Evolutionary conservation across 768 basidiomycete genomes (phyloP).

Genomic region (Pleurotus djamor): DNA sequence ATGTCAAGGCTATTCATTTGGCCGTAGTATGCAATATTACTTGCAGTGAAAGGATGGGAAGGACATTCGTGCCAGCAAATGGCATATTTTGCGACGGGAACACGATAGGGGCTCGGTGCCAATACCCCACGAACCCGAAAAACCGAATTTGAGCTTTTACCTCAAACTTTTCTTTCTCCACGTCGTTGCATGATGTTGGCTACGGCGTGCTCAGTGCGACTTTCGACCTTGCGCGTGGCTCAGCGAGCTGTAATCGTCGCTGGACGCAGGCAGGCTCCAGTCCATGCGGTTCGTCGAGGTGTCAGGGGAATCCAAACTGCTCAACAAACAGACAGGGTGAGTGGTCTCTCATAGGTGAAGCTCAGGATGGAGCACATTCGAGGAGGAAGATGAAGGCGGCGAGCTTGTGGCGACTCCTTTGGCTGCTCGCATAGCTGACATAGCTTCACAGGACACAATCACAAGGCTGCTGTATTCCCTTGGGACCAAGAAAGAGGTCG

Average conservation of each 20-base stretch:
- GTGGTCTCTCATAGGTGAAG: conserved; percentile 17
- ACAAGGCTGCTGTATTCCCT: conserved; percentile 95
- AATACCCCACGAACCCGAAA: not conserved
- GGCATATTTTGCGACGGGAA: not conserved
- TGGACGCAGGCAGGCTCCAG: conserved; percentile 25
- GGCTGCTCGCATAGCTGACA: too few species aligned
- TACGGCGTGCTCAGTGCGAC: not conserved
- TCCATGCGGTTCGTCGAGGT: conserved; percentile 35
- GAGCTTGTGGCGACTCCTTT: not conserved
- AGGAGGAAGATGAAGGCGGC: not conserved
- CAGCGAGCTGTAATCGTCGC: conserved; percentile 33
- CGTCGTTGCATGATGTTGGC: conserved; percentile 2
- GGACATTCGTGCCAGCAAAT: not conserved
- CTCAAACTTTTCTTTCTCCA: not conserved
- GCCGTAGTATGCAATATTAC: too few species aligned
- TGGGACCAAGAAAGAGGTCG: conserved; percentile 96
- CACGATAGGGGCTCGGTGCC: not conserved
- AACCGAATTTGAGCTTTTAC: not conserved
- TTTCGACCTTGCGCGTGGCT: conserved; percentile 15
- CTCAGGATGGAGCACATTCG: not conserved
- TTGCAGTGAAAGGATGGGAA: not conserved
- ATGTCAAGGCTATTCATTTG: too few species aligned
- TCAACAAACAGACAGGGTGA: conserved; percentile 74
- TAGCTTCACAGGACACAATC: conserved; percentile 79
- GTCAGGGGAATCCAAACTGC: conserved; percentile 53